These are phyloP conservation scores for Rhizoctonia solani DNA, from an alignment of 1,284 basidiomycete genomes.

Conservation along the genomic window DNA sequence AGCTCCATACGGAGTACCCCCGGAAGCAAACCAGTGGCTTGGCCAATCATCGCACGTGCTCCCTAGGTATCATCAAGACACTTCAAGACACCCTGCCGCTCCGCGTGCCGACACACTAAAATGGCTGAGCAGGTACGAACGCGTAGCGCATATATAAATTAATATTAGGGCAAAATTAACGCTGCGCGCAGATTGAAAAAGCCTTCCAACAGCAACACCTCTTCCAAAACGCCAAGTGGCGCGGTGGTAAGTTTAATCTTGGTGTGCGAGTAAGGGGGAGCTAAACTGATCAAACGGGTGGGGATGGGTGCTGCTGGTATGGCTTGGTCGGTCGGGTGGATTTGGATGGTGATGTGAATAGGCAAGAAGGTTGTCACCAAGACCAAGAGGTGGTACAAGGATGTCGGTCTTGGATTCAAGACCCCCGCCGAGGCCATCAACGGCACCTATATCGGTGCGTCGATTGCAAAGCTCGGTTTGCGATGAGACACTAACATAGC, in stretches of 20 bases:
- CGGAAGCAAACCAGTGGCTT: conserved; percentile 21
- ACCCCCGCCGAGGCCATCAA: conserved; percentile 95
- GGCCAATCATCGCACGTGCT: conserved; percentile 16
- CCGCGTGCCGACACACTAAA: conserved; percentile 23
- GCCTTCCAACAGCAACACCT: conserved; percentile 97
- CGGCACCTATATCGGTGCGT: conserved; percentile 93
- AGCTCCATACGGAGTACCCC: conserved; percentile 14
- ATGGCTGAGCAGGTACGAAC: conserved; percentile 32
- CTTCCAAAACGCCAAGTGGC: conserved; percentile 97
- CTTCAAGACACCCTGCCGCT: conserved; percentile 20
- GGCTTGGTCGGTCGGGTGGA: not conserved
- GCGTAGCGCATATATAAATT: not conserved
- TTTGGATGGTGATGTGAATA: conserved; percentile 49
- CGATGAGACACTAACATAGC: not conserved
- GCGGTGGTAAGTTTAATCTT: conserved; percentile 64
- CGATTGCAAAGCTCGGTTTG: not conserved
- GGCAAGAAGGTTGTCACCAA: conserved; percentile 91
- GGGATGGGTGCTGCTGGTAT: no score
- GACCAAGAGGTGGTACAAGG: conserved; percentile 99
- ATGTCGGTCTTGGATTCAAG: conserved; percentile 96
- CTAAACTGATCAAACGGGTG: not conserved
- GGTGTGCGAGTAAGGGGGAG: conserved; percentile 23
- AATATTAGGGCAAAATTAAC: not conserved
- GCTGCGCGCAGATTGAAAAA: conserved; percentile 74
- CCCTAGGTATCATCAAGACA: conserved; percentile 30